phyloP scores from a whole-genome alignment of 2,329 filamentous ascomycete genomes.

The Diaporthe citriasiana region DNA sequence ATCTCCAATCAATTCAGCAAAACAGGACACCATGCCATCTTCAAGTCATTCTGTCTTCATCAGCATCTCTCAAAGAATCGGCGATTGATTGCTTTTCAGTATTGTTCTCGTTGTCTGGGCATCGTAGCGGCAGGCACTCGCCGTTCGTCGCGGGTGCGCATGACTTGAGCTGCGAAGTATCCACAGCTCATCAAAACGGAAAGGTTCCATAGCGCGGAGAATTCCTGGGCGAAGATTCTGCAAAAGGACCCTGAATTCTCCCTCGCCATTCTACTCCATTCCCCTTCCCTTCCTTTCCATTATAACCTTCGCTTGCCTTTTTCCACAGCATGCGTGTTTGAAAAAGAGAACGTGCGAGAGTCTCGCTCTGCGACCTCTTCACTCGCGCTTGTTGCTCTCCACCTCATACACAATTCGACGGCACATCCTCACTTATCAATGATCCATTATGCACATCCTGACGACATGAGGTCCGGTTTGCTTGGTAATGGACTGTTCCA shows the following conservation, averaged over 20 bases:
- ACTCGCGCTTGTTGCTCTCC: neutral
- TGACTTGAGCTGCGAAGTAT: slow-evolving; percentile 36
- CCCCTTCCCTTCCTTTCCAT: neutral
- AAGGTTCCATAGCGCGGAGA: slow-evolving; percentile 37
- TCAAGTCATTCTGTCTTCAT: neutral
- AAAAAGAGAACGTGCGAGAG: neutral
- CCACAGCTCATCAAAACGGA: slow-evolving; percentile 43
- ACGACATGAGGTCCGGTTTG: slow-evolving; percentile 38
- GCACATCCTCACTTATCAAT: slow-evolving; percentile 3
- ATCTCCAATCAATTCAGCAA: neutral
- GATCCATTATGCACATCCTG: neutral
- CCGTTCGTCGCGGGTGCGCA: slow-evolving; percentile 23
- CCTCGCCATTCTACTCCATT: slow-evolving; percentile 19
- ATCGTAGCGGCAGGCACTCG: slow-evolving; percentile 9
- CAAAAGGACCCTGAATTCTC: slow-evolving; percentile 32
- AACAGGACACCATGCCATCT: neutral
- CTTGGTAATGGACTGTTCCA: slow-evolving; percentile 49
- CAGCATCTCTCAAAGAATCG: neutral
- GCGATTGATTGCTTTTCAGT: neutral
- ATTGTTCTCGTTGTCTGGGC: neutral
- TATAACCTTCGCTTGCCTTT: neutral
- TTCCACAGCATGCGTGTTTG: neutral
- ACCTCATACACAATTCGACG: neutral
- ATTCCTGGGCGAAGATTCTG: slow-evolving; percentile 34
- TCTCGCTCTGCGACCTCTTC: neutral